phyloP scores from a whole-genome alignment of 805 yeast genomes.

The Wickerhamomyces chaumierensis region DNA sequence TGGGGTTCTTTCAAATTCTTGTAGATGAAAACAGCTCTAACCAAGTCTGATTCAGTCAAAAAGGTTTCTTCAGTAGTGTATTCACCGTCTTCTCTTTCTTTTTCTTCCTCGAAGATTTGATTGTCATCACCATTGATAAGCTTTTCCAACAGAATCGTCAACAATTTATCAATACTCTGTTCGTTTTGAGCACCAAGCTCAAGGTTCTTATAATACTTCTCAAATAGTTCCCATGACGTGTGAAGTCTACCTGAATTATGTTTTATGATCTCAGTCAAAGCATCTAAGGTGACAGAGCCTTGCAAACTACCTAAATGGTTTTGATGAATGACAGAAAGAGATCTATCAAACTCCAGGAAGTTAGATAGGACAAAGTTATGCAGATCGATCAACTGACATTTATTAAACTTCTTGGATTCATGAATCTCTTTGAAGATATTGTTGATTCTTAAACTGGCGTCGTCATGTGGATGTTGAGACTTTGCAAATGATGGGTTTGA shows the following conservation, averaged over 20 bases:
- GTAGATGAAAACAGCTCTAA: constrained; percentile 16
- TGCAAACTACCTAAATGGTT: constrained; percentile 16
- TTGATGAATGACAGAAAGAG: constrained; percentile 21
- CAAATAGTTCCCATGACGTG: constrained; percentile 36
- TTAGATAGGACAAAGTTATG: constrained; percentile 14
- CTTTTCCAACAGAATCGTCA: constrained; percentile 23
- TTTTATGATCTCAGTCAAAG: constrained; percentile 24
- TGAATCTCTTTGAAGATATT: too few species aligned
- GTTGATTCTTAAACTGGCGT: too few species aligned
- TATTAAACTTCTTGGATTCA: background rate
- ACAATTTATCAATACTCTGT: constrained; percentile 15
- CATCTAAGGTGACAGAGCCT: constrained; percentile 11
- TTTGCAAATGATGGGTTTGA: too few species aligned
- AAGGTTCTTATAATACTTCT: constrained; percentile 16
- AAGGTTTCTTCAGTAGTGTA: constrained; percentile 15
- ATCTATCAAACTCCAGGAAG: constrained; percentile 19
- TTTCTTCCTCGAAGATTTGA: background rate
- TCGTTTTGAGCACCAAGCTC: constrained; percentile 1
- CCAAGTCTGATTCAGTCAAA: constrained; percentile 12
- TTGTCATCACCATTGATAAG: constrained; percentile 27
- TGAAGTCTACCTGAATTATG: constrained; percentile 43
- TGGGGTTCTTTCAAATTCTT: constrained; percentile 9
- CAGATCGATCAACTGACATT: constrained; percentile 4
- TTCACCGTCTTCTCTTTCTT: constrained; percentile 22
- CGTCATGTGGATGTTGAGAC: too few species aligned